Evolutionary conservation across 345 rosid genomes (phyloP), one percentile per base, ranked within the genome.

Genomic region (Sonneratia caseolaris): DNA sequence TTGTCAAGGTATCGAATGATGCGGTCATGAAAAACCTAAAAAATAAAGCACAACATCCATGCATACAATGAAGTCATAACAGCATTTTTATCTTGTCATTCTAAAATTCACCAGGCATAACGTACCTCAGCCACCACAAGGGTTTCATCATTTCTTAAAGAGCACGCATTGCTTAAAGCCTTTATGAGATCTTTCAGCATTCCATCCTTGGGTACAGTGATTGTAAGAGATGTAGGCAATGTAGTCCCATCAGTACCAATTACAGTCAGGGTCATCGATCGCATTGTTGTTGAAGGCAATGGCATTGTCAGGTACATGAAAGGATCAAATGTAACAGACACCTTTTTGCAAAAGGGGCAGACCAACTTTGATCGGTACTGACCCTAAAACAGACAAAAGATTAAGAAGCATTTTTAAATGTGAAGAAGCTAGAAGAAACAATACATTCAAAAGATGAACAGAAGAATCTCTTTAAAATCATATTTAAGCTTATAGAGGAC

Each of bases 281-380:
- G 86, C 79, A 73, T 82, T 51, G 80, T 84, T 42, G 86, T 82
- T 56, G 91, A 89, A 70, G 89, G 94, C 62, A 89, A 73, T 38
- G 91, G 91, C 56, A 89, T 77, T 36, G 94, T 84, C 56, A 89
- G 75, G 79, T 85, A 85, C 94, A 89, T 89, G 72, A 89, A 86
- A n/a, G 94, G 94, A 81, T 89, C 94, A 69, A 89, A 89, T 56
- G 88, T 87, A 65, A 87, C 81, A 18, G 94, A 89, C 71, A 85
- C 81, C 84, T 82, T 89, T 82, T 73, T 80, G 86, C 94, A 89
- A 65, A 80, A 38, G 24, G 91, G 94, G 77, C 94, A 89, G 37
- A 86, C 87, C 79, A 89, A 73, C 75, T 82, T 87, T 72, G 91
- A 89, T 68, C 86, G 83, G 62, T 85, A 89, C 74, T 89, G 94